Conservation (phyloP, 805 yeast species). For the Yarrowia sp. region DNA sequence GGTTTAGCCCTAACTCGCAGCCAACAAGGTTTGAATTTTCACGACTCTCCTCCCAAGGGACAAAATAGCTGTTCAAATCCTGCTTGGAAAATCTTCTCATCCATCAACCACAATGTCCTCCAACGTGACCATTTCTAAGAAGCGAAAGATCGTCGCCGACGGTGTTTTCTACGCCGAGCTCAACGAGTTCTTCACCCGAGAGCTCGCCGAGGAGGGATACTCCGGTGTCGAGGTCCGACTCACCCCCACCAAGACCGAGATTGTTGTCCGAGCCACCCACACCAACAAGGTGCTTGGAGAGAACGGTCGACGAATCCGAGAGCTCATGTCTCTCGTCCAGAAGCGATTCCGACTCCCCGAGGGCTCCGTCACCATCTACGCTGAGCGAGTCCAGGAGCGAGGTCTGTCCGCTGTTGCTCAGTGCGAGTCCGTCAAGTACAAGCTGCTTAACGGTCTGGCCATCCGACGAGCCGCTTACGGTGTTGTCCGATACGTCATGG, state of each 20-base stretch:
- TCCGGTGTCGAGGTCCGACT: slow-evolving; percentile 99
- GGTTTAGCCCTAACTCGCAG: slow-evolving; percentile 8
- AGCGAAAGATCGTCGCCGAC: slow-evolving; percentile 99
- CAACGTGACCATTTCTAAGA: slow-evolving; percentile 72
- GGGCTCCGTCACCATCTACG: slow-evolving; percentile 90
- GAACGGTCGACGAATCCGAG: slow-evolving; percentile 99
- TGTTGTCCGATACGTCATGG: slow-evolving; percentile 99
- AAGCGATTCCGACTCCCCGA: slow-evolving; percentile 97
- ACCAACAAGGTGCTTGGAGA: slow-evolving; percentile 98
- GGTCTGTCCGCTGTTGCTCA: slow-evolving; percentile 99
- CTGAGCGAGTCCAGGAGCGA: slow-evolving; percentile 99
- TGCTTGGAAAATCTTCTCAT: neutral
- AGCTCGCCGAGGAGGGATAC: slow-evolving; percentile 99
- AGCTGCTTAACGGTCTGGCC: slow-evolving; percentile 97
- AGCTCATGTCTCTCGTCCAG: slow-evolving; percentile 94
- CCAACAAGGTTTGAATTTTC: neutral
- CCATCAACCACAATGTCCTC: slow-evolving; percentile 31
- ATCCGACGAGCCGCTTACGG: slow-evolving; percentile 99
- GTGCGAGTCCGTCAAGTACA: slow-evolving; percentile 98
- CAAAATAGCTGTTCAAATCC: neutral
- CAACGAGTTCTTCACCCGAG: slow-evolving; percentile 99
- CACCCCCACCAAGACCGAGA: slow-evolving; percentile 97
- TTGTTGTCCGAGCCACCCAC: slow-evolving; percentile 98
- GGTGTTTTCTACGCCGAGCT: slow-evolving; percentile 99
- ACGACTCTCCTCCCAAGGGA: neutral